Base-by-base conservation (phyloP, 2,329 filamentous ascomycete species). In the Stagonosporopsis cucurbitacearum region DNA sequence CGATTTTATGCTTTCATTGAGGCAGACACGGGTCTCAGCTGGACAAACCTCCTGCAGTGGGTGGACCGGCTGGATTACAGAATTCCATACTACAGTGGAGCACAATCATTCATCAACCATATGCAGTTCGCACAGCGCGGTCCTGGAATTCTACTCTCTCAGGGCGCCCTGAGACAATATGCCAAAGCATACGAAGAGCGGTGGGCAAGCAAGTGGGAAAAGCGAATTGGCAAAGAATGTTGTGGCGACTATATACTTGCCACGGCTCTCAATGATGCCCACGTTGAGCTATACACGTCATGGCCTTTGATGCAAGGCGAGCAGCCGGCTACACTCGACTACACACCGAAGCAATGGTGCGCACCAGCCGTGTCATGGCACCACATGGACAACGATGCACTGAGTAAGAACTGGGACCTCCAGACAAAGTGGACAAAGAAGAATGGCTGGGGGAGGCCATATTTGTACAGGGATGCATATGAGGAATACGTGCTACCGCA, bases 241-340 rank as follows among this genome's bases (percentile, higher is more conserved):
- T 77, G 75, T 44, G 76, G 75, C 13, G 75, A 78, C 54, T 55
- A 72, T 33, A 65, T 75, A 17, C 66, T 77, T 4, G 68, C 73
- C 0, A 69, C 64, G 13, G 72, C 74, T 3, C 63, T 78, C 26
- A 51, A 57, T 7, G 67, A 78, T 7, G 69, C 72, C 9, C 67
- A 69, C 17, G 71, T 77, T 17, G 70, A 72, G 22, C 65, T 76
- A 17, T 73, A 75, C 6, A 68, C 69, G 20, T 70, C 74, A 0
- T 79, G 73, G 66, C 79, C 79, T 0, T 70, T 79, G 45, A 70
- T 80, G 12, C 78, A 81, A 57, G 71, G 76, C 36, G 77, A 79
- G 51, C 76, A 73, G 19, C 76, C 76, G 5, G 62, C 63, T 32
- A 75, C 73, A 0, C 66, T 80, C 25, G 72, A 77, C 35, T 80